Conservation (phyloP, 768 basidiomycete genomes). For the Rhodotorula paludigena region DNA sequence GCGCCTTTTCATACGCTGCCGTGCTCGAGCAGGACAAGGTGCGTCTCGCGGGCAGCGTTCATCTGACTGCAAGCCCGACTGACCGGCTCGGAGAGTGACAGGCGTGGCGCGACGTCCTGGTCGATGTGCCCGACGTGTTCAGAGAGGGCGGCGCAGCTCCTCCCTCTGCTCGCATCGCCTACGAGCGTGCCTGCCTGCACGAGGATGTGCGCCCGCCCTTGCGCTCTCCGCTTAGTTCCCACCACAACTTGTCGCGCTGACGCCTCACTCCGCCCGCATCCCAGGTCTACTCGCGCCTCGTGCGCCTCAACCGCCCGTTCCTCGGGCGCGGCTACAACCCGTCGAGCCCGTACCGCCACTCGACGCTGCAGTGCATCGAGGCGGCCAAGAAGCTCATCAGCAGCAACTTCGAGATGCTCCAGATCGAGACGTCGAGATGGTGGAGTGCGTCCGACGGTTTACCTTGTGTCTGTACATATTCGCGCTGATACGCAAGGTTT, state of each 20-base stretch:
- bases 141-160: not conserved
- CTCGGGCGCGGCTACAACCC: slow-evolving; percentile 33
- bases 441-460: slow-evolving; percentile 16
- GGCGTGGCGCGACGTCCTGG: slow-evolving; percentile 14
- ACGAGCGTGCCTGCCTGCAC: slow-evolving; percentile 29
- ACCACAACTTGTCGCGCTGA: too few species aligned
- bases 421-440: slow-evolving; percentile 27
- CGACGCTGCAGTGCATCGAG: slow-evolving; percentile 30
- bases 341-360: slow-evolving; percentile 19
- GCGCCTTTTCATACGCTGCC: slow-evolving; percentile 7
- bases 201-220: slow-evolving; percentile 15
- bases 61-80: too few species aligned
- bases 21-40: slow-evolving; percentile 33
- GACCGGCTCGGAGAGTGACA: not conserved
- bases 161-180: not conserved
- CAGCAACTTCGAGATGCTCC: slow-evolving; percentile 24
- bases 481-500: not conserved
- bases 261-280: not conserved
- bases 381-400: slow-evolving; percentile 31
- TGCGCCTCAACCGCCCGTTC: slow-evolving; percentile 39
- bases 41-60: not conserved
- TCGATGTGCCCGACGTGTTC: slow-evolving; percentile 19
- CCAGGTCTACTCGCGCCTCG: slow-evolving; percentile 33
- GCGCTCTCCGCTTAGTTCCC: not conserved
- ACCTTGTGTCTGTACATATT: too few species aligned